phyloP scores from a whole-genome alignment of 2,329 filamentous ascomycete species.

The Penicillium nordicum region DNA sequence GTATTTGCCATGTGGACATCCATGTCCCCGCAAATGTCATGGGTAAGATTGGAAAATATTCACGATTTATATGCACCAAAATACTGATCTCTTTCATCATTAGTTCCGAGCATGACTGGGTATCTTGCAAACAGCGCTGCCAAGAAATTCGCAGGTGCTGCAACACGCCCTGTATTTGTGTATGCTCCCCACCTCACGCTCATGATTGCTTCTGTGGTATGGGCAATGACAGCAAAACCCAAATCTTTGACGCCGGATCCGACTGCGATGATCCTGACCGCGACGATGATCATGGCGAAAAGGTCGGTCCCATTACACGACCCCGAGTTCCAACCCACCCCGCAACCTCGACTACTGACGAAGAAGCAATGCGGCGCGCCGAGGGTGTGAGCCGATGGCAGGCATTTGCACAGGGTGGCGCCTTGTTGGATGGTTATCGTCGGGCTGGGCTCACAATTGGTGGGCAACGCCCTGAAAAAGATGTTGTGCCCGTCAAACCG shows the following conservation, averaged over 20 bases:
- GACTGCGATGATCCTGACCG: not conserved
- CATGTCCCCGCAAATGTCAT: constrained; percentile 53
- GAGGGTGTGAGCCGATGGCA: not conserved
- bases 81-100: not conserved
- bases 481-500: not conserved
- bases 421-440: not conserved
- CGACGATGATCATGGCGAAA: not conserved
- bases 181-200: not conserved
- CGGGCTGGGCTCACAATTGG: not conserved
- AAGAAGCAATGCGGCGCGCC: not conserved
- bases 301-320: not conserved
- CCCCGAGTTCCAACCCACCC: not conserved
- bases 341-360: not conserved
- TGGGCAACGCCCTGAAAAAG: no score
- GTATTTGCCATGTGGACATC: constrained; percentile 50
- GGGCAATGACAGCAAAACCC: not conserved
- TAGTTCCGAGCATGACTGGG: not conserved
- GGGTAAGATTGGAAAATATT: constrained; percentile 34
- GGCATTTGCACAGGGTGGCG: not conserved
- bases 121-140: not conserved
- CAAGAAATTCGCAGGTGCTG: not conserved
- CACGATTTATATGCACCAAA: not conserved
- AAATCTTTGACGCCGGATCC: not conserved
- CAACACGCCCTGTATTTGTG: not conserved
- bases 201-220: not conserved